phyloP scores from a whole-genome alignment of 306 rosid species.

The Rosa lucieae region DNA sequence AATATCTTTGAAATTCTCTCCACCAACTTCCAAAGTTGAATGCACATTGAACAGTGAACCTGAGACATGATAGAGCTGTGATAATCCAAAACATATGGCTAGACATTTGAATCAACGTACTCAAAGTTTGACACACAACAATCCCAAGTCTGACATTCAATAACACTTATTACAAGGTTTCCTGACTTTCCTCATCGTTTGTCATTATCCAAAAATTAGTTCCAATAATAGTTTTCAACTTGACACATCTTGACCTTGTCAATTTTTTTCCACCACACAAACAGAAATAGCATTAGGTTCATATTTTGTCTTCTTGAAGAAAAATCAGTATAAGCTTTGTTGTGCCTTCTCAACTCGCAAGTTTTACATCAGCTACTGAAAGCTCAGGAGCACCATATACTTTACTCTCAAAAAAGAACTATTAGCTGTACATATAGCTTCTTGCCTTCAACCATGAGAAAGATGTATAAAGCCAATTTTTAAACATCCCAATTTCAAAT shows the following conservation, averaged over 20 bases:
- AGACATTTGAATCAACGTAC: constrained; percentile 21
- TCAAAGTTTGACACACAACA: constrained; percentile 2
- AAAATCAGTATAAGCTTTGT: neutral
- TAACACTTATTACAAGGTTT: neutral
- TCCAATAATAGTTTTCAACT: neutral
- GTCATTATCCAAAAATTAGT: neutral
- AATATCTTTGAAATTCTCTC: constrained; percentile 50
- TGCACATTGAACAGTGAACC: constrained; percentile 72
- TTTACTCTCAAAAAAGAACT: neutral
- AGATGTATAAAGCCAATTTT: neutral
- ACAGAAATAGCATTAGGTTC: neutral
- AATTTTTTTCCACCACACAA: neutral
- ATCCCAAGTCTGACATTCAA: neutral
- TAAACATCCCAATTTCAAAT: neutral
- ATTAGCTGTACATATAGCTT: neutral
- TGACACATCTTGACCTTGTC: neutral
- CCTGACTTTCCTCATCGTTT: neutral
- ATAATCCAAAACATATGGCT: constrained; percentile 10
- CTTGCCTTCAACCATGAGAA: neutral
- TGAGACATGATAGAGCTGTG: constrained; percentile 37
- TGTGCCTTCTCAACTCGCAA: neutral
- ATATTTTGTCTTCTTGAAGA: neutral
- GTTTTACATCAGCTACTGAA: neutral
- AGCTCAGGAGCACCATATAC: neutral
- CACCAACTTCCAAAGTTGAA: constrained; percentile 52